Percentiles rank a stretch among this genome's conserved stretches.
phyloP scores from a whole-genome alignment of 108 stramenopile genomes.

The Nannochloropsis granulata region DNA sequence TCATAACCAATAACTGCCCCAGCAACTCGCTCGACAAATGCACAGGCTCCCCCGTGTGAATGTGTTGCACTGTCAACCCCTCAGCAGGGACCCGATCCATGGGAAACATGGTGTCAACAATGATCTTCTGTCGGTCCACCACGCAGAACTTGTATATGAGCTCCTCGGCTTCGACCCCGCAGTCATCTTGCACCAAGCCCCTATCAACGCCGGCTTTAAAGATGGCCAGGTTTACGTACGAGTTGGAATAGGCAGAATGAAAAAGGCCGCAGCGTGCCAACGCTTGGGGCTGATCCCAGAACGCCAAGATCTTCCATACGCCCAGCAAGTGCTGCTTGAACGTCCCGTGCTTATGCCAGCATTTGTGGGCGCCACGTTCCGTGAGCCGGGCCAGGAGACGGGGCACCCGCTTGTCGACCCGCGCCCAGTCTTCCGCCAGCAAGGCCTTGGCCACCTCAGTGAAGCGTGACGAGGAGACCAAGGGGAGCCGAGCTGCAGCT shows the following conservation, averaged over 20 bases:
- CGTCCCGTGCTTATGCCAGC: constrained; percentile 37
- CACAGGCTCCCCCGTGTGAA: not conserved
- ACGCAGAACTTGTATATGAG: constrained; percentile 32
- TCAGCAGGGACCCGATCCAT: not conserved
- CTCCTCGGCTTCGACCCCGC: constrained; percentile 21
- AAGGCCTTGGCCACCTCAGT: not conserved
- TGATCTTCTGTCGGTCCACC: constrained; percentile 26
- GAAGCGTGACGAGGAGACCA: not conserved
- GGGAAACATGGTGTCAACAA: not conserved
- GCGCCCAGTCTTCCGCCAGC: not conserved
- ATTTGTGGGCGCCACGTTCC: not conserved
- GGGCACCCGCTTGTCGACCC: not conserved
- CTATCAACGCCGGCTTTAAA: constrained; percentile 14
- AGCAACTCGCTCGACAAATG: not conserved
- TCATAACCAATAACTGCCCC: not conserved
- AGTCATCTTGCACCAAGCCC: constrained; percentile 1
- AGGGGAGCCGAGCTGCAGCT: not conserved
- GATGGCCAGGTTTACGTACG: constrained; percentile 25
- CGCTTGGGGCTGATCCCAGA: constrained; percentile 7
- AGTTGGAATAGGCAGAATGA: constrained; percentile 31
- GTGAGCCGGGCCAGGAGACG: not conserved
- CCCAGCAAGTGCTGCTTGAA: constrained; percentile 27
- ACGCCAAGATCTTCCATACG: constrained; percentile 20
- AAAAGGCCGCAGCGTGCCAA: constrained; percentile 18
- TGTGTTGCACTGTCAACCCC: not conserved